Evolutionary conservation across 345 rosid species (phyloP).

Genomic region (Nephelium lappaceum): DNA sequence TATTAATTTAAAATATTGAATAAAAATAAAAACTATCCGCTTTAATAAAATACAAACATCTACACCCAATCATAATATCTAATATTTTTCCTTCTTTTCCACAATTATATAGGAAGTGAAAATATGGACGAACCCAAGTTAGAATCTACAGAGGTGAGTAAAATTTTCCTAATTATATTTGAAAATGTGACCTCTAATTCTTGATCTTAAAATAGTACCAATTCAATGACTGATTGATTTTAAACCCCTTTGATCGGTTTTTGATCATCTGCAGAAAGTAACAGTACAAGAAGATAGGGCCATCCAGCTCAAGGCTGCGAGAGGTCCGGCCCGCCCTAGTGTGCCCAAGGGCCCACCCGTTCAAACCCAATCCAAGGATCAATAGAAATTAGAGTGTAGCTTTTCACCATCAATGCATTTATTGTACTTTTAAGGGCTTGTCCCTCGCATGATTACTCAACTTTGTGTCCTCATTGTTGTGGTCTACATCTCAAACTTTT

Average conservation of each 20-base stretch:
- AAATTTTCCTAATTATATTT: not conserved
- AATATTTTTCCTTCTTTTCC: no score
- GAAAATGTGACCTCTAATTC: not conserved
- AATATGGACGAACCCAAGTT: conserved; percentile 11
- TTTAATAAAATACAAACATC: no score
- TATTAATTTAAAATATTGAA: no score
- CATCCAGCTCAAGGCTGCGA: conserved; percentile 6
- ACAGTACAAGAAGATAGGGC: conserved; percentile 9
- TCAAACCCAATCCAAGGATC: not conserved
- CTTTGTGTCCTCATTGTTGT: no score
- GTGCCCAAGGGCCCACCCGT: conserved; percentile 24
- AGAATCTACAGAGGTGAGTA: conserved; percentile 17
- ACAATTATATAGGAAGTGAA: conserved; percentile 12
- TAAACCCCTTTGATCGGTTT: not conserved
- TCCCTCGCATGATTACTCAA: no score
- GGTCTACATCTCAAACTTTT: no score
- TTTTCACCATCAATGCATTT: no score
- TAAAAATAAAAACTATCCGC: no score
- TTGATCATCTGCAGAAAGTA: not conserved
- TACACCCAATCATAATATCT: no score
- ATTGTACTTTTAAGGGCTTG: no score
- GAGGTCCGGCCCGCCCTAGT: conserved; percentile 15
- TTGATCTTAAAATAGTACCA: not conserved
- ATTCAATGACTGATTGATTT: no score
- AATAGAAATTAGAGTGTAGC: not conserved